Evolutionary conservation across 1,139 yeast genomes (phyloP), one percentile per base, ranked within the genome.

Genomic region (Saccharomyces uvarum): DNA sequence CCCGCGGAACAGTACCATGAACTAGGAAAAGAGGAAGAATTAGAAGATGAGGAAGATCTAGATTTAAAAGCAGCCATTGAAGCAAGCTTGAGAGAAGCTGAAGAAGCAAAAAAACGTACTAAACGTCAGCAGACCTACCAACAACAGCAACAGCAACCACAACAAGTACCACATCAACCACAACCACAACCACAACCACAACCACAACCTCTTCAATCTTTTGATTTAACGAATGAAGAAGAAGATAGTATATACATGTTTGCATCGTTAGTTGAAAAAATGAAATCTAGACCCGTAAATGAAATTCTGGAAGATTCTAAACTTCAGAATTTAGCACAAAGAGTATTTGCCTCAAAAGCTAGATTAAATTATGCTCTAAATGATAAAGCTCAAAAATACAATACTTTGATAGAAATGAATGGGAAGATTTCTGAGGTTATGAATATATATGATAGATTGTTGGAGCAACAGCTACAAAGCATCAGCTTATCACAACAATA

Each of bases 1-100:
- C 49, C 33, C 11, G 51, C 38, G 38, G 52, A 57, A n/a, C 57
- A 59, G 27, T 52, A 49, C 14, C 13, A 13, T 32, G 14, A n/a
- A 2, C 14, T 16, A 24, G 44, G n/a, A 24, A 38, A 44, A 16
- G 32, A 29, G n/a, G 32, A 48, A 16, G 53, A 56, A 14, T 2
- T 38, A 6, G 78, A 70, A 2, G 88, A 83, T 2, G 95, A 86
- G 7, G 88, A 87, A 31, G 98, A 93, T 61, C 95, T 86, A 38
- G 97, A 89, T 48, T 79, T 93, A 83, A 87, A 84, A 67, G 96
- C 95, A 1, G 99, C 98, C 0, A 90, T 93, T 57, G 96, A 88
- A n/a, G 97, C 96, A 0, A 88, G 96, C 70, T 76, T 93, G 59
- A 77, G 79, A 56, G 97, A 89, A 57, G 78, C 86, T 68, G 81